Conservation (phyloP, 805 yeast species). For the Cyberlindnera saturnus region DNA sequence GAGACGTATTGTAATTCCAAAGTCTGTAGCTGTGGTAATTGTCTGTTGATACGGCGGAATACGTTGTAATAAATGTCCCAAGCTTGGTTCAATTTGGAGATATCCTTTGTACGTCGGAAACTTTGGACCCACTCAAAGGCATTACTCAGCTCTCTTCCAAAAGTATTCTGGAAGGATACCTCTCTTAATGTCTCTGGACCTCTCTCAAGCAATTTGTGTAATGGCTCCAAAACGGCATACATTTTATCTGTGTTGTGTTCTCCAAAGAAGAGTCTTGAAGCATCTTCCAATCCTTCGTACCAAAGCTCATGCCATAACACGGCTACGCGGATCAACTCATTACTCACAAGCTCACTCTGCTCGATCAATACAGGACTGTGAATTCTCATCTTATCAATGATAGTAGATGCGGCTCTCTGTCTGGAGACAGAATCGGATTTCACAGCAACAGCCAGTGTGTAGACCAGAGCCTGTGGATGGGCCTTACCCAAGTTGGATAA, state of each 20-base stretch:
- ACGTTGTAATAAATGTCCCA: slow-evolving; percentile 97
- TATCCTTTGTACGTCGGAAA: slow-evolving; percentile 78
- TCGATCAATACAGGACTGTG: slow-evolving; percentile 82
- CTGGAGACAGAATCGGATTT: slow-evolving; percentile 88
- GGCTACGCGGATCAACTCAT: slow-evolving; percentile 89
- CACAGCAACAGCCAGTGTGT: slow-evolving; percentile 92
- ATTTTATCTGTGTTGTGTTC: slow-evolving; percentile 93
- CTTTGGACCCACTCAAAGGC: slow-evolving; percentile 92
- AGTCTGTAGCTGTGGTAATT: slow-evolving; percentile 78
- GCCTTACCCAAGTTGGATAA: slow-evolving; percentile 86
- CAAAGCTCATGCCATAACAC: slow-evolving; percentile 97
- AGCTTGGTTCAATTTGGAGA: slow-evolving; percentile 87
- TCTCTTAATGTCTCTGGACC: slow-evolving; percentile 94
- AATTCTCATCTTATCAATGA: slow-evolving; percentile 85
- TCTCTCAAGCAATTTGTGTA: slow-evolving; percentile 75
- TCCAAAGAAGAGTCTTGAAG: slow-evolving; percentile 86
- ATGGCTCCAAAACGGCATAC: slow-evolving; percentile 85
- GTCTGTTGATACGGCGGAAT: slow-evolving; percentile 84
- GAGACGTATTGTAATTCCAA: slow-evolving; percentile 91
- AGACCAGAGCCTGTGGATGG: slow-evolving; percentile 95
- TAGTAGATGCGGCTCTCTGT: slow-evolving; percentile 85
- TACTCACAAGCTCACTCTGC: slow-evolving; percentile 91
- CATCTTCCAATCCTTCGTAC: slow-evolving; percentile 97
- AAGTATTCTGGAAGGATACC: slow-evolving; percentile 85
- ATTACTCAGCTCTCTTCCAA: slow-evolving; percentile 87